Evolutionary conservation across 495 filamentous ascomycete genomes (phyloP), one percentile per base, ranked within the genome.

Genomic region (Geoglossum glabrum): DNA sequence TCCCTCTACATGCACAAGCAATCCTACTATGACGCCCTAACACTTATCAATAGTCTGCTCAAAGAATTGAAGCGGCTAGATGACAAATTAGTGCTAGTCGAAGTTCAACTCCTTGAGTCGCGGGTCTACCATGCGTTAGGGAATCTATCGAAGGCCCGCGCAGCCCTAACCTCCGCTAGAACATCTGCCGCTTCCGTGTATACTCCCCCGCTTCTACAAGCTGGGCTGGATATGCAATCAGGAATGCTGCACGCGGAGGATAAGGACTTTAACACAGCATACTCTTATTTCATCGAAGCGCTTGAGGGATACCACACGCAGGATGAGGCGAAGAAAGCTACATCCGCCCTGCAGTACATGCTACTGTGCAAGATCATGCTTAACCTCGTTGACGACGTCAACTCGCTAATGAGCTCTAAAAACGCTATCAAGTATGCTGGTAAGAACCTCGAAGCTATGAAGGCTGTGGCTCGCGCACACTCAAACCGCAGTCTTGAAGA

Each of bases 361-460:
- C 77, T 99, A 34, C 81, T 99, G 30, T 97, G 92, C 78, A 96
- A 97, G 76, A 93, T 99, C 73, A 97, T 99, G 92, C 76, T 96
- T 61, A 99, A 99, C 73, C 73, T 90, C 33, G 87, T 80, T 61
- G 89, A 96, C 74, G 92, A 99, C 71, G 90, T 99, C 66, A 90
- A 88, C 71, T 77, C 81, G 64, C 75, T 98, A 56, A 84, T 97
- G 79, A 81, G 83, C 17, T 89, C 85, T 49, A 98, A 98, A 76
- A 87, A 94, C 68, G 92, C 92, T 31, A 79, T 89, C 64, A 92
- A 93, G 71, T 96, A 97, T 69, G 90, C 90, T 26, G 90, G 89
- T 57, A 82, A 86, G 70, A 87, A 86, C 61, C 79, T 98, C 60
- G 92, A 98, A 70, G 92, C 92, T 45, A 98, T 98, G 90, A 97